Percentiles rank a stretch among this genome's conserved stretches.
Conservation (phyloP, 2,329 filamentous ascomycete species). For the Talaromyces sp. region DNA sequence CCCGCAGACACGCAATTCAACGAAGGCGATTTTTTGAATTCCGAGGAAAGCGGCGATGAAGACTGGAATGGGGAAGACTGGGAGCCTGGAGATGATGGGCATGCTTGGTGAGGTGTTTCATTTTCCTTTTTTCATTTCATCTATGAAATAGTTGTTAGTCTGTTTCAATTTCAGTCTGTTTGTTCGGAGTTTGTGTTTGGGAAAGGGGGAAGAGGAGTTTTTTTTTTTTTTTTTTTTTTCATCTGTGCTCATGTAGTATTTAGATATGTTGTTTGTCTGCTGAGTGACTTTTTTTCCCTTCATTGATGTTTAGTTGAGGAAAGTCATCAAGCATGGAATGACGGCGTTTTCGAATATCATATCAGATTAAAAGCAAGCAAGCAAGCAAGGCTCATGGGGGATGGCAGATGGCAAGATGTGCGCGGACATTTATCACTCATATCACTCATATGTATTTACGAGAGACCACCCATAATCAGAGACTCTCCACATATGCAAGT, state of each 20-base stretch:
- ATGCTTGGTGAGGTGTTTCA: conserved; percentile 22
- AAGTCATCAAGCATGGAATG: background rate
- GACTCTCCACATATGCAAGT: background rate
- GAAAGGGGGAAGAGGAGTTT: background rate
- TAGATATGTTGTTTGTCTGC: background rate
- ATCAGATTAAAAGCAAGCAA: background rate
- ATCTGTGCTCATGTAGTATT: background rate
- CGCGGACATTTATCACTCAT: background rate
- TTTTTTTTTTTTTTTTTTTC: background rate
- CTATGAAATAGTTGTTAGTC: background rate
- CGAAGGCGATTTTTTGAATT: conserved; percentile 57
- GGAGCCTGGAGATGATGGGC: conserved; percentile 20
- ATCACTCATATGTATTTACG: background rate
- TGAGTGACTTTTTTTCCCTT: background rate
- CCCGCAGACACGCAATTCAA: conserved; percentile 54
- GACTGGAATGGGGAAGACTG: conserved; percentile 46
- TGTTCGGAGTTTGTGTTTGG: background rate
- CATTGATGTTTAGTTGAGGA: background rate
- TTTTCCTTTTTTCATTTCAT: background rate
- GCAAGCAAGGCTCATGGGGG: background rate
- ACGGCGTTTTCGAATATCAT: background rate
- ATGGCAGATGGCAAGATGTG: background rate
- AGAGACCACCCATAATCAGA: background rate
- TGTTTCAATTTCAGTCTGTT: background rate
- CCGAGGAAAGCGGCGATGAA: conserved; percentile 55